Evolutionary conservation across 2,329 filamentous ascomycete genomes (phyloP).

Genomic region (Diaporthe destruens): DNA sequence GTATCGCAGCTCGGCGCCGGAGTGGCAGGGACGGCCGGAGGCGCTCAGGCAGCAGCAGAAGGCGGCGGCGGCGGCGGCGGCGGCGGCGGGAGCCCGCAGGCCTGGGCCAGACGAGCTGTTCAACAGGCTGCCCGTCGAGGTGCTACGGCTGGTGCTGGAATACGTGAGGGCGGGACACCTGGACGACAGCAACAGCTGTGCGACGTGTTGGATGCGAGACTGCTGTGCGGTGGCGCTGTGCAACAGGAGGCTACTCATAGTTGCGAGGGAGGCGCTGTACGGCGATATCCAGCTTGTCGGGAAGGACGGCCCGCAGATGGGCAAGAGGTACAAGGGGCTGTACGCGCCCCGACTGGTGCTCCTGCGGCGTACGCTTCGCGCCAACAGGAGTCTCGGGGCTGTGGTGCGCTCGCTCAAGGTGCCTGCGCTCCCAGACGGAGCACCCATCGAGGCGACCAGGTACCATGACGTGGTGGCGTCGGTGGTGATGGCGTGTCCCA

Average conservation of each 20-base stretch:
- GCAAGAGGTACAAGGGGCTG: conserved; percentile 68
- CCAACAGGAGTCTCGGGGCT: conserved; percentile 64
- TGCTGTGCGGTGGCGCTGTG: conserved; percentile 63
- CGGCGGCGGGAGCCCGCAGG: conserved; percentile 43
- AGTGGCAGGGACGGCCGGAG: conserved; percentile 33
- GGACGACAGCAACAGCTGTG: conserved; percentile 60
- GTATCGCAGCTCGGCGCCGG: conserved; percentile 8
- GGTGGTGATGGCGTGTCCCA: conserved; percentile 74
- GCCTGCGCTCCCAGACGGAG: conserved; percentile 56
- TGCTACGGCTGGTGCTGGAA: conserved; percentile 68
- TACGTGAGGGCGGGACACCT: conserved; percentile 67
- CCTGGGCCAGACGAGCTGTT: conserved; percentile 65
- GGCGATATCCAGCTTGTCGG: conserved; percentile 71
- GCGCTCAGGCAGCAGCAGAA: conserved; percentile 51
- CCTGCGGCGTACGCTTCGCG: conserved; percentile 68
- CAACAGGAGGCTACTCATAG: conserved; percentile 65
- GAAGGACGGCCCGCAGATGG: conserved; percentile 65
- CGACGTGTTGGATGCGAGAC: conserved; percentile 76
- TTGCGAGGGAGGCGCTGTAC: conserved; percentile 66
- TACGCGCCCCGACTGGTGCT: conserved; percentile 67
- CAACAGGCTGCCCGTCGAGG: conserved; percentile 68
- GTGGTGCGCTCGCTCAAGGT: conserved; percentile 71
- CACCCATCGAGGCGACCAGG: conserved; percentile 56
- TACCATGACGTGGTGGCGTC: conserved; percentile 72
- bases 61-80: too few relatives aligned